Conservation (phyloP, 371 early-diverging fungal species). For the Thermomucor indicae-seudaticae region DNA sequence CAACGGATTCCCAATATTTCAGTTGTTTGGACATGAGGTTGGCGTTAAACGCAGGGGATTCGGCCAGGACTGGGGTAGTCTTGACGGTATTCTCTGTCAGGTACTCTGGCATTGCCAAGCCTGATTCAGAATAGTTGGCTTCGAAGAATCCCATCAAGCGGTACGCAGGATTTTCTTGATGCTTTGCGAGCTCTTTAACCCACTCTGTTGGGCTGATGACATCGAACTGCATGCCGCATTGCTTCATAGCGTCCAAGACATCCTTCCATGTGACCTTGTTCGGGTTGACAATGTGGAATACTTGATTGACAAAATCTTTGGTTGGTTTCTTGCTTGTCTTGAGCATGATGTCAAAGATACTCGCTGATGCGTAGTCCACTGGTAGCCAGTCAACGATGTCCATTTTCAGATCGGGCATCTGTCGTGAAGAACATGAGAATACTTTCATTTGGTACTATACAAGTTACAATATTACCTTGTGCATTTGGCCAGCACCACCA, state of each 20-base stretch:
- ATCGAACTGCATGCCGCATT: slow-evolving; percentile 24
- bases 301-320: background rate
- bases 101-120: background rate
- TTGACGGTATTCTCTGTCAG: slow-evolving; percentile 2
- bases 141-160: slow-evolving; percentile 25
- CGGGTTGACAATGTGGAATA: slow-evolving; percentile 39
- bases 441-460: too few relatives aligned
- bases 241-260: slow-evolving; percentile 17
- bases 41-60: slow-evolving; percentile 6
- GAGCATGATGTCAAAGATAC: slow-evolving; percentile 29
- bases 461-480: too few relatives aligned
- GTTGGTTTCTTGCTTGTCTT: slow-evolving; percentile 9
- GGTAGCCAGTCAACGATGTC: slow-evolving; percentile 36
- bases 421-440: too few relatives aligned
- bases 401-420: slow-evolving; percentile 7
- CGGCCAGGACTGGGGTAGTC: background rate
- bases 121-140: too few relatives aligned
- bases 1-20: slow-evolving; percentile 4
- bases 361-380: slow-evolving; percentile 24
- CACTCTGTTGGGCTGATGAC: slow-evolving; percentile 20
- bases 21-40: slow-evolving; percentile 6
- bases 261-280: slow-evolving; percentile 14
- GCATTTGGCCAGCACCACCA: slow-evolving; percentile 29
- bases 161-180: slow-evolving; percentile 33
- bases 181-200: slow-evolving; percentile 19